Conservation (phyloP, 768 basidiomycete genomes). For the Cystobasidium ongulense region DNA sequence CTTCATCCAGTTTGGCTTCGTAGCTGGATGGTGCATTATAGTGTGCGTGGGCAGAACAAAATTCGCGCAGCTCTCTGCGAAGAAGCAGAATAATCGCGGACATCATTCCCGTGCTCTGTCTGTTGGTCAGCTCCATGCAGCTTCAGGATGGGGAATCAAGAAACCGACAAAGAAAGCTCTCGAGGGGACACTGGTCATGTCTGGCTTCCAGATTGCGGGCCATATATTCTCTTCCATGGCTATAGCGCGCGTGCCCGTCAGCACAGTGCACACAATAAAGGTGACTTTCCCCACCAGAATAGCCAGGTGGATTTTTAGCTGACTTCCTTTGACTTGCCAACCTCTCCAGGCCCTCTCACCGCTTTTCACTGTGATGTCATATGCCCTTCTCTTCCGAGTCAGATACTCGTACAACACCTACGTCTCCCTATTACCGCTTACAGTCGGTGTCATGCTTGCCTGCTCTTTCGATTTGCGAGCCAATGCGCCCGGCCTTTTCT, state of each 20-base stretch:
- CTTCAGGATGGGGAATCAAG: slow-evolving; percentile 46
- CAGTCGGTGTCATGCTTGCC: slow-evolving; percentile 92
- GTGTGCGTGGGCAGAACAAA: slow-evolving; percentile 54
- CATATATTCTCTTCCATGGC: slow-evolving; percentile 91
- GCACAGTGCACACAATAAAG: slow-evolving; percentile 98
- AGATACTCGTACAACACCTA: slow-evolving; percentile 88
- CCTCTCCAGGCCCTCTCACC: slow-evolving; percentile 79
- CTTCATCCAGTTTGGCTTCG: slow-evolving; percentile 93
- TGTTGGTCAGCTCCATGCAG: slow-evolving; percentile 12
- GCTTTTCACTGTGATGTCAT: slow-evolving; percentile 91
- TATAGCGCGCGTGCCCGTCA: slow-evolving; percentile 89
- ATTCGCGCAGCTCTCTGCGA: slow-evolving; percentile 4
- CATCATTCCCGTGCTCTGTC: slow-evolving; percentile 8
- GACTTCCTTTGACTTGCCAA: not conserved
- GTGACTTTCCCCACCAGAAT: slow-evolving; percentile 49
- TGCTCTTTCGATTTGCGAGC: slow-evolving; percentile 86
- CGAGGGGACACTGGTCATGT: slow-evolving; percentile 81
- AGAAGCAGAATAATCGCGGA: not conserved
- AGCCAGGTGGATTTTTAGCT: slow-evolving; percentile 22
- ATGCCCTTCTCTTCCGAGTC: slow-evolving; percentile 84
- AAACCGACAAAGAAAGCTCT: slow-evolving; percentile 65
- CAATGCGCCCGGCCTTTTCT: slow-evolving; percentile 81
- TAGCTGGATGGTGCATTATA: slow-evolving; percentile 73
- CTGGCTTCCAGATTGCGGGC: slow-evolving; percentile 91
- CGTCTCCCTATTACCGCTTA: slow-evolving; percentile 80